Conservation (phyloP, 2,329 filamentous ascomycete genomes). For the Clarireedia monteithiana region DNA sequence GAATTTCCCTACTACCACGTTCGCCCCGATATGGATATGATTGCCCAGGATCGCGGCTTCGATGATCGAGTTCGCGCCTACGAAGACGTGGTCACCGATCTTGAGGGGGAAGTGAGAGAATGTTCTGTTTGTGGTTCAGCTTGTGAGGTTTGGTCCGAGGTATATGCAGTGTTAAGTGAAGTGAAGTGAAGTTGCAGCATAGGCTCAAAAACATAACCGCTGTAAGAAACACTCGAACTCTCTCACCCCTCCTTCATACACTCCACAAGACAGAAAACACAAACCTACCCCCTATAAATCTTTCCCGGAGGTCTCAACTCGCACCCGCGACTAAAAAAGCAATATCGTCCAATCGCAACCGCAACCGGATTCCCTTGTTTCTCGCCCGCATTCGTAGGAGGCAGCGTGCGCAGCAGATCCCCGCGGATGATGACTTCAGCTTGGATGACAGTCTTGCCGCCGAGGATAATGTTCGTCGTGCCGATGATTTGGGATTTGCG, state of each 20-base stretch:
- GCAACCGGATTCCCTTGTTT: conserved; percentile 38
- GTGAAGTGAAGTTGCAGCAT: not conserved
- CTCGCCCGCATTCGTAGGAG: conserved; percentile 33
- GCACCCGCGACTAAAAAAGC: conserved; percentile 72
- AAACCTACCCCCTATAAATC: conserved; percentile 60
- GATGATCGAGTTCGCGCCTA: conserved; percentile 67
- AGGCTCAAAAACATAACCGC: no score
- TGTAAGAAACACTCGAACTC: no score
- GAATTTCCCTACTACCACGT: conserved; percentile 74
- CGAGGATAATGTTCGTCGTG: conserved; percentile 95
- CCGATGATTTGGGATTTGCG: conserved; percentile 86
- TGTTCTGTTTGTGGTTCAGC: conserved; percentile 30
- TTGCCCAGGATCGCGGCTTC: conserved; percentile 77
- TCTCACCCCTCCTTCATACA: no score
- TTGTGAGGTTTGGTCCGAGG: no score
- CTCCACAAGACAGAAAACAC: conserved; percentile 10
- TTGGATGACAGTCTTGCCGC: conserved; percentile 92
- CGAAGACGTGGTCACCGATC: conserved; percentile 89
- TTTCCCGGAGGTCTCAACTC: conserved; percentile 78
- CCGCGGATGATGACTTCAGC: conserved; percentile 90
- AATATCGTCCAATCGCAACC: conserved; percentile 86
- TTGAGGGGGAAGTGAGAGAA: conserved; percentile 84
- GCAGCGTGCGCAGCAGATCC: conserved; percentile 62
- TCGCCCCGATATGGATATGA: conserved; percentile 77
- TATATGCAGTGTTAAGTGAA: not conserved